These are phyloP conservation scores for Amphicarpaea edgeworthii DNA, from an alignment of 306 rosid species.

Conservation along the genomic window DNA sequence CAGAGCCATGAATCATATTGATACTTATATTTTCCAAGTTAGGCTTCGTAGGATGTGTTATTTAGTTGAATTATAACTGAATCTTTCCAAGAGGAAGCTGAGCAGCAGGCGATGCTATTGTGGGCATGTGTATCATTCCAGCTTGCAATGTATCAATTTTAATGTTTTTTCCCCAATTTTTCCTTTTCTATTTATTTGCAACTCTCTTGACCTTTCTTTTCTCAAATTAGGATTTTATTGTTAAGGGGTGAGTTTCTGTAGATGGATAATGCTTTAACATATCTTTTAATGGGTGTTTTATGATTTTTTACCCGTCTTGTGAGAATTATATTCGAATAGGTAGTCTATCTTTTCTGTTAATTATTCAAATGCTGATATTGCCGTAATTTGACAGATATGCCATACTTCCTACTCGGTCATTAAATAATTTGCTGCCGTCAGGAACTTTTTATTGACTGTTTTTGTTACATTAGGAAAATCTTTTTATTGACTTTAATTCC, in stretches of 20 bases:
- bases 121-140: constrained; percentile 57
- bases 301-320: constrained; percentile 42
- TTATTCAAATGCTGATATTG: neutral
- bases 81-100: constrained; percentile 54
- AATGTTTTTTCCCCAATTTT: constrained; percentile 40
- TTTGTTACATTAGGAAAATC: too few relatives aligned
- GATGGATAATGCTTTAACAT: constrained; percentile 57
- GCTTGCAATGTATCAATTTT: constrained; percentile 59
- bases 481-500: too few relatives aligned
- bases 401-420: too few relatives aligned
- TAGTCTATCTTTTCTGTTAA: constrained; percentile 25
- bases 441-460: too few relatives aligned
- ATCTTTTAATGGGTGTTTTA: constrained; percentile 55
- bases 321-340: constrained; percentile 38
- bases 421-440: too few relatives aligned
- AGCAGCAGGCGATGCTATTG: constrained; percentile 54
- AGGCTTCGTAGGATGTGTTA: constrained; percentile 56
- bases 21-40: constrained; percentile 43
- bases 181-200: constrained; percentile 36
- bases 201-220: constrained; percentile 39
- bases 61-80: constrained; percentile 43
- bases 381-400: neutral
- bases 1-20: constrained; percentile 49
- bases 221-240: constrained; percentile 56
- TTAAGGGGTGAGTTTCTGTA: constrained; percentile 62